A percentile compares a stretch with the other conserved stretches of the same genome.
Evolutionary conservation across 2,329 filamentous ascomycete species (phyloP).

Genomic region (Elsinoe fawcettii): DNA sequence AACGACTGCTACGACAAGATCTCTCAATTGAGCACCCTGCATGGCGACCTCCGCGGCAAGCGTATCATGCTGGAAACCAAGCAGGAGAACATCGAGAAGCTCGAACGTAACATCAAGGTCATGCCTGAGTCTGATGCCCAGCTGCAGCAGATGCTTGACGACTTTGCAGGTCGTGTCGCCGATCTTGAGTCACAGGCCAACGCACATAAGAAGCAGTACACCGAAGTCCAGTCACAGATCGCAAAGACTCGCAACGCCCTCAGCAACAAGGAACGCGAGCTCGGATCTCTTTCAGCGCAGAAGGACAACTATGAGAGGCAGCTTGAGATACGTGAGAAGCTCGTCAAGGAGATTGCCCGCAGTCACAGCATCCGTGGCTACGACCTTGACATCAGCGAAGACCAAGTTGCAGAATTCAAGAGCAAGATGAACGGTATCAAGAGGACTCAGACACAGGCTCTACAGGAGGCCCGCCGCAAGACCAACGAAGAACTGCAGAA

Average conservation of each 20-base stretch:
- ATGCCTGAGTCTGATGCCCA: conserved; percentile 70
- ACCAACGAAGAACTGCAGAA: conserved; percentile 65
- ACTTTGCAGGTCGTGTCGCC: conserved; percentile 67
- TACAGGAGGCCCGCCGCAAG: conserved; percentile 67
- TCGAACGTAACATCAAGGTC: conserved; percentile 66
- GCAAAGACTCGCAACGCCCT: conserved; percentile 37
- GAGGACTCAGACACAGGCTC: conserved; percentile 67
- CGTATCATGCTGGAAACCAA: conserved; percentile 64
- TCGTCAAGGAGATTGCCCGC: conserved; percentile 71
- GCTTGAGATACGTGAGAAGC: conserved; percentile 58
- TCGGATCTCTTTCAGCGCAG: conserved; percentile 75
- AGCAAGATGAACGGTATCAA: conserved; percentile 66
- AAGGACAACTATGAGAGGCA: conserved; percentile 82
- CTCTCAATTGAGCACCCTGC: conserved; percentile 64
- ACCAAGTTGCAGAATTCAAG: conserved; percentile 67
- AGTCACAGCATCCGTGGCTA: conserved; percentile 76
- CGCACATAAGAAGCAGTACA: conserved; percentile 56
- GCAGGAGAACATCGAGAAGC: conserved; percentile 60
- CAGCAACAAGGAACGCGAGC: conserved; percentile 49
- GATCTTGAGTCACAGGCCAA: conserved; percentile 56
- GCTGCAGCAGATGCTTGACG: conserved; percentile 61
- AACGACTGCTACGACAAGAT: conserved; percentile 64
- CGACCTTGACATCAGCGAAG: conserved; percentile 68
- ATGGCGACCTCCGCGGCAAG: conserved; percentile 69
- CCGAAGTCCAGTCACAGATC: conserved; percentile 50